Evolutionary conservation across 2,329 filamentous ascomycete genomes (phyloP).

Genomic region (Arthrocladium fulminans): DNA sequence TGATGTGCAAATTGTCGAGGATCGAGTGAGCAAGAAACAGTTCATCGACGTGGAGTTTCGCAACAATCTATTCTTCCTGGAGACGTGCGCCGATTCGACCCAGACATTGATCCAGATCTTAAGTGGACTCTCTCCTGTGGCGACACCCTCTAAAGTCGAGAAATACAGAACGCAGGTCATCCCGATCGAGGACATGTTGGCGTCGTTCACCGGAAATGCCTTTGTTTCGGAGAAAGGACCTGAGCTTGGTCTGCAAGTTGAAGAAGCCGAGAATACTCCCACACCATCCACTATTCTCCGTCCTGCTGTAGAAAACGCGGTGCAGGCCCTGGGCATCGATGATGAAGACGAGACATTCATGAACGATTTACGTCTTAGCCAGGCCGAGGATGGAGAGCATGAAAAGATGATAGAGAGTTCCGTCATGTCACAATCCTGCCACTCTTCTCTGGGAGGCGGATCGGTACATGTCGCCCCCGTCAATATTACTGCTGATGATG

Average conservation of each 20-base stretch:
- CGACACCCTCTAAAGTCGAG: constrained; percentile 67
- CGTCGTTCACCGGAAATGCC: constrained; percentile 81
- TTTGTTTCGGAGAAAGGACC: constrained; percentile 43
- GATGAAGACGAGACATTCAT: constrained; percentile 28
- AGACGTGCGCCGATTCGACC: constrained; percentile 94
- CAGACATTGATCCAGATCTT: constrained; percentile 77
- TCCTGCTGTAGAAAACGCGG: constrained; percentile 16
- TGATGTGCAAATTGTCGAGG: constrained; percentile 51
- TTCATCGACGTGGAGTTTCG: constrained; percentile 70
- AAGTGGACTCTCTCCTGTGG: constrained; percentile 73
- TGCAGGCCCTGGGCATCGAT: constrained; percentile 37
- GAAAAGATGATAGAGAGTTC: constrained; percentile 24
- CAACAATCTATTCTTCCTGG: constrained; percentile 79
- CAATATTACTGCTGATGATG: constrained; percentile 46
- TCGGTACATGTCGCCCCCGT: constrained; percentile 36
- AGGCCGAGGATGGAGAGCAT: constrained; percentile 34
- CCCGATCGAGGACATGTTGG: constrained; percentile 77
- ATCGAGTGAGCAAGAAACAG: constrained; percentile 51
- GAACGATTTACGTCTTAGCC: constrained; percentile 25
- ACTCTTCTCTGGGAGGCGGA: constrained; percentile 27
- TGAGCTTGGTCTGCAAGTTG: constrained; percentile 22
- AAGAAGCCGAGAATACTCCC: constrained; percentile 6
- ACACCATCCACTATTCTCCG: constrained; percentile 23
- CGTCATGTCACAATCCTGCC: constrained; percentile 31
- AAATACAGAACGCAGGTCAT: constrained; percentile 84